phyloP scores from a whole-genome alignment of 192 early-diverging fungal species.

The Phlyctochytrium arcticum region DNA sequence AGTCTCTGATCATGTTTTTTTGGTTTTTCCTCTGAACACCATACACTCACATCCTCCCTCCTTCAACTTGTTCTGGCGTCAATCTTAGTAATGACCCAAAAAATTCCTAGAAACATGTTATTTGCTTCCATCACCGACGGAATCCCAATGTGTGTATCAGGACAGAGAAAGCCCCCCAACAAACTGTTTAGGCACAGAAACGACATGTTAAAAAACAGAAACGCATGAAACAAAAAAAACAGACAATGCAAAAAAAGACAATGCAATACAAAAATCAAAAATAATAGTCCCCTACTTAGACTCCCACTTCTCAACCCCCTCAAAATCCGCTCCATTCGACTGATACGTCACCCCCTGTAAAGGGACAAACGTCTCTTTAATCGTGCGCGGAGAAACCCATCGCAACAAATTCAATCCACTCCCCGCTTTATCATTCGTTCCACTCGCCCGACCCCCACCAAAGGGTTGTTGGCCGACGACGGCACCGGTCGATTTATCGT shows the following conservation, averaged over 20 bases:
- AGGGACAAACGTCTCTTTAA: constrained; percentile 93
- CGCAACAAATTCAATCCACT: constrained; percentile 69
- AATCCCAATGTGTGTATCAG: too few relatives aligned
- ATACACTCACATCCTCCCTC: too few relatives aligned
- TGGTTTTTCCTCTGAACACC: too few relatives aligned
- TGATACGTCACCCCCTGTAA: constrained; percentile 77
- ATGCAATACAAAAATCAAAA: constrained; percentile 5
- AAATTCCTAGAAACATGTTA: too few relatives aligned
- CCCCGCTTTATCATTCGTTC: constrained; percentile 99
- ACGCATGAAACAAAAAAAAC: too few relatives aligned
- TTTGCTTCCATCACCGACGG: too few relatives aligned
- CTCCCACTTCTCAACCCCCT: constrained; percentile 3
- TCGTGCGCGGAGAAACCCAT: constrained; percentile 87
- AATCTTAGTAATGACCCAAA: too few relatives aligned
- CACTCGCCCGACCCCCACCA: constrained; percentile 87
- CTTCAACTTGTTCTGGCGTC: too few relatives aligned
- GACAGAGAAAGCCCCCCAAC: too few relatives aligned
- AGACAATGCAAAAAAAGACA: constrained; percentile 5
- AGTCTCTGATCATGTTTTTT: too few relatives aligned
- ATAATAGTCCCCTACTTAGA: background rate
- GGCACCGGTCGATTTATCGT: constrained; percentile 98
- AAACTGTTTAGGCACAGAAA: too few relatives aligned
- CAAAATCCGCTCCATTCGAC: constrained; percentile 59
- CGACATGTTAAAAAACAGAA: too few relatives aligned
- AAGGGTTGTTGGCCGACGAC: constrained; percentile 98